Evolutionary conservation across 192 early-diverging fungal genomes (phyloP), one percentile per base, ranked within the genome.

Genomic region (Hyaloraphidium curvatum): DNA sequence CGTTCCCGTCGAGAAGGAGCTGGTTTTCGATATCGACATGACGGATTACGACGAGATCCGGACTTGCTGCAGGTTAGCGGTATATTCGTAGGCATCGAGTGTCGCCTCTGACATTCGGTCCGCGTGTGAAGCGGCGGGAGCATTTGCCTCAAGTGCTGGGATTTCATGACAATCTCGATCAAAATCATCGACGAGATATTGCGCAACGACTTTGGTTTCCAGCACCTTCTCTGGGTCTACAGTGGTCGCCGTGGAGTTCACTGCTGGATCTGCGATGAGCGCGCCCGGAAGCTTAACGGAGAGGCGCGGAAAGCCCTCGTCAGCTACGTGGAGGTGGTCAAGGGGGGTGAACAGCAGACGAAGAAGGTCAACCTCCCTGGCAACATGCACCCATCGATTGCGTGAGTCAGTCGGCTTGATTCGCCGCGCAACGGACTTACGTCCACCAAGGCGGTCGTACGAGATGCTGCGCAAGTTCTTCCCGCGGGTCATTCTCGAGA

Each of bases 1-100:
- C 58, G 61, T 70, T 9, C 84, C 94, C 0, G 62, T 79, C 7
- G 70, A 86, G 50, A 83, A 89, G 55, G 94, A 97, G 60, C 67
- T 97, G 31, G 86, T 97, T 27, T 90, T 97, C 74, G 94, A 97
- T 81, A 92, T 97, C 55, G 94, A 97, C 73, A 89, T 97, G 89
- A 93, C 90, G 0, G 94, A 97, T 66, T 97, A 97, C 58, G 93
- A 97, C 64, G 91, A 94, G 28, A 76, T 97, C 39, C 75, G 93
- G 37, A 93, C 88, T 3, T 97, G 93, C 62, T 97, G 90, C 71
- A 76, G 70, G 74, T 78, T 60, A 28, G 52, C 4, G 51, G 26
- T 35, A 19, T 5, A 27, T 0, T 59, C 33, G 1, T 43, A 26
- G n/a, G 26, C 21, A 21, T n/a, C 7, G 33, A n/a, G 25, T 13